These are phyloP conservation scores for Arthroderma sp. DNA, from an alignment of 2,329 filamentous ascomycete species.

Conservation along the genomic window DNA sequence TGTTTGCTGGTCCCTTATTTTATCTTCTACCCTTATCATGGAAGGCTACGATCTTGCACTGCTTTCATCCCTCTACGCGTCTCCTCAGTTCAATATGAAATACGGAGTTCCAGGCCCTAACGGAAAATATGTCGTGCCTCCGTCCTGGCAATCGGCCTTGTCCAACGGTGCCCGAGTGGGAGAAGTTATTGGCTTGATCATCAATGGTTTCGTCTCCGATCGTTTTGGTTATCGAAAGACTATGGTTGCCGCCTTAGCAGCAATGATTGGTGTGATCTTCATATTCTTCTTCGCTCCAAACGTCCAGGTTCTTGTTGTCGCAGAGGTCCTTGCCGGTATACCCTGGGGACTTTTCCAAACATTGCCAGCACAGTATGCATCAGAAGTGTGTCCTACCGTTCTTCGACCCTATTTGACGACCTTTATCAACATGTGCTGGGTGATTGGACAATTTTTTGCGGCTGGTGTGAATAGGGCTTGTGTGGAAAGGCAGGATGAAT, in stretches of 20 bases:
- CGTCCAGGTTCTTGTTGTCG: constrained; percentile 22
- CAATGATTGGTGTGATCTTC: constrained; percentile 21
- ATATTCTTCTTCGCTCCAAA: constrained; percentile 29
- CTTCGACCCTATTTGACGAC: constrained; percentile 22
- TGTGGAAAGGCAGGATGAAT: constrained; percentile 16
- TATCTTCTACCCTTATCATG: constrained; percentile 28
- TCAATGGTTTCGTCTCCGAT: constrained; percentile 54
- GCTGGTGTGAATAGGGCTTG: constrained; percentile 23
- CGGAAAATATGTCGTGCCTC: constrained; percentile 16
- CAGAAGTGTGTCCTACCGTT: constrained; percentile 25
- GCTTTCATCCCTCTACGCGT: constrained; percentile 21
- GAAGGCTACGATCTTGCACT: constrained; percentile 29
- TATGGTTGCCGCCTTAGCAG: constrained; percentile 15
- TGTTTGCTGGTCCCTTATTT: constrained; percentile 23
- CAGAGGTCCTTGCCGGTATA: constrained; percentile 28
- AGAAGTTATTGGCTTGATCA: constrained; percentile 51
- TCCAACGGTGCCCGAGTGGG: constrained; percentile 44
- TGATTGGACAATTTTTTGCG: constrained; percentile 27
- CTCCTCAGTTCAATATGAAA: constrained; percentile 17
- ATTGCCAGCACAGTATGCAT: constrained; percentile 24
- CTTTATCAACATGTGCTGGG: constrained; percentile 27
- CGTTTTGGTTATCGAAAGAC: constrained; percentile 38
- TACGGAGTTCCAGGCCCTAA: constrained; percentile 15
- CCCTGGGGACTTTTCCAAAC: constrained; percentile 26
- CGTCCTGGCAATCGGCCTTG: constrained; percentile 22